Percentiles rank a stretch among this genome's conserved stretches.
Conservation (phyloP, 2,329 filamentous ascomycete species). For the Microdochium trichocladiopsis region DNA sequence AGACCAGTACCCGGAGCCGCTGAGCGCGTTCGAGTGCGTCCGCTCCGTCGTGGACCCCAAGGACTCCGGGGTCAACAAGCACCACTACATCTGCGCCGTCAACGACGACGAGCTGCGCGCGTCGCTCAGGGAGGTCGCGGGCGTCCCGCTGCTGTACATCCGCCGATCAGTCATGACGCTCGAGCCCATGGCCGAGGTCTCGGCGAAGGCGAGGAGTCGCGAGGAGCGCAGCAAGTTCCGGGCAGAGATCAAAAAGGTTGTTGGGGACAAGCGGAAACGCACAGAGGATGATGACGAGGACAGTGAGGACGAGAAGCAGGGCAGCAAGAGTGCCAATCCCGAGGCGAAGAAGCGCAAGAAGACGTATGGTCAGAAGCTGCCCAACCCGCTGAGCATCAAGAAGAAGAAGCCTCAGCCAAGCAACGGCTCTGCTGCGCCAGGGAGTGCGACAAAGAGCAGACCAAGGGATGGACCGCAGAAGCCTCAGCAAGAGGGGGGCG, state of each 20-base stretch:
- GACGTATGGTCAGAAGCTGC: slow-evolving; percentile 1
- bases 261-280: slow-evolving; percentile 42
- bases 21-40: slow-evolving; percentile 64
- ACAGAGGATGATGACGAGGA: slow-evolving; percentile 30
- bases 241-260: slow-evolving; percentile 52
- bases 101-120: slow-evolving; percentile 61
- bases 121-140: slow-evolving; percentile 58
- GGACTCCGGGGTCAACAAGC: slow-evolving; percentile 62
- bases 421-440: slow-evolving; percentile 19
- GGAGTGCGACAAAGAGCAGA: slow-evolving; percentile 8
- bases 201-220: slow-evolving; percentile 52
- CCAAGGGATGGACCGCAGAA: not conserved
- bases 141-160: slow-evolving; percentile 73
- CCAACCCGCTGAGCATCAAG: slow-evolving; percentile 10
- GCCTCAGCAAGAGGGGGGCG: slow-evolving; percentile 10
- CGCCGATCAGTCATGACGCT: slow-evolving; percentile 72
- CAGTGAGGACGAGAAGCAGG: slow-evolving; percentile 15
- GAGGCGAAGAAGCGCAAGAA: slow-evolving; percentile 33
- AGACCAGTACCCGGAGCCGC: slow-evolving; percentile 62
- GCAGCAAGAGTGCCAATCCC: slow-evolving; percentile 1
- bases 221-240: slow-evolving; percentile 73
- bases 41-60: slow-evolving; percentile 74
- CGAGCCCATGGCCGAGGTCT: slow-evolving; percentile 68
- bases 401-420: slow-evolving; percentile 7
- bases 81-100: slow-evolving; percentile 71